Percentiles rank a stretch among this genome's conserved stretches.
phyloP scores from a whole-genome alignment of 2,329 filamentous ascomycete species.

The Neonectria ditissima region DNA sequence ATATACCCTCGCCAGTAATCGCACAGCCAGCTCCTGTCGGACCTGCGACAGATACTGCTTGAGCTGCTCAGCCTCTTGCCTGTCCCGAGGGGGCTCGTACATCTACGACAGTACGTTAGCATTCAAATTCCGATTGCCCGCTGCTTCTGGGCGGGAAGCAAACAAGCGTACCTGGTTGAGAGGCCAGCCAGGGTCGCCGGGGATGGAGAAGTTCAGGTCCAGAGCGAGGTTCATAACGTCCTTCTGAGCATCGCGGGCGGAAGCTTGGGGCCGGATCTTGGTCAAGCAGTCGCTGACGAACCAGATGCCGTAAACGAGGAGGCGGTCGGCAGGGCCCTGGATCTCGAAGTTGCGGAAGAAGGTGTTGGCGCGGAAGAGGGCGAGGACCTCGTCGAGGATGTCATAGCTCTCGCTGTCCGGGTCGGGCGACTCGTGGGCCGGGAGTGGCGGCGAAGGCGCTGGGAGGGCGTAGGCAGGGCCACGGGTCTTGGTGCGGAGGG shows the following conservation, averaged over 20 bases:
- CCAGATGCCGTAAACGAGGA: slow-evolving; percentile 96
- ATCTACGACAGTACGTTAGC: slow-evolving; percentile 62
- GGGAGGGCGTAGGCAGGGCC: slow-evolving; percentile 93
- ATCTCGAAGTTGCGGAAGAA: slow-evolving; percentile 99
- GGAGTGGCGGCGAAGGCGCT: slow-evolving; percentile 66
- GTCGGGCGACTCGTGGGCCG: slow-evolving; percentile 75
- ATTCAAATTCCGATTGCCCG: not conserved
- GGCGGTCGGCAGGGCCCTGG: slow-evolving; percentile 92
- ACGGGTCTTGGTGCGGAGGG: slow-evolving; percentile 92
- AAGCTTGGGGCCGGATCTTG: slow-evolving; percentile 84
- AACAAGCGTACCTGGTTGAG: slow-evolving; percentile 78
- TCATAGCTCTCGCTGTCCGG: slow-evolving; percentile 95
- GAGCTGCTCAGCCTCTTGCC: slow-evolving; percentile 89
- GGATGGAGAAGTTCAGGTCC: slow-evolving; percentile 92
- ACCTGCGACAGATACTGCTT: slow-evolving; percentile 93
- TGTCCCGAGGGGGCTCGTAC: slow-evolving; percentile 87
- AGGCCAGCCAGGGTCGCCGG: slow-evolving; percentile 92
- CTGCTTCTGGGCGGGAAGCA: not conserved
- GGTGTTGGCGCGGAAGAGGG: slow-evolving; percentile 96
- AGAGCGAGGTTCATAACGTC: slow-evolving; percentile 91
- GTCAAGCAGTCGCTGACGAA: slow-evolving; percentile 91
- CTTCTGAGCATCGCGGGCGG: slow-evolving; percentile 70
- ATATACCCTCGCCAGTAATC: slow-evolving; percentile 89
- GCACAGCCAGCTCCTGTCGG: slow-evolving; percentile 86
- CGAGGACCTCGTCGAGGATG: slow-evolving; percentile 91